These are phyloP conservation scores for Sanghuangporus weigelae DNA, from an alignment of 1,284 basidiomycete species.

Conservation along the genomic window DNA sequence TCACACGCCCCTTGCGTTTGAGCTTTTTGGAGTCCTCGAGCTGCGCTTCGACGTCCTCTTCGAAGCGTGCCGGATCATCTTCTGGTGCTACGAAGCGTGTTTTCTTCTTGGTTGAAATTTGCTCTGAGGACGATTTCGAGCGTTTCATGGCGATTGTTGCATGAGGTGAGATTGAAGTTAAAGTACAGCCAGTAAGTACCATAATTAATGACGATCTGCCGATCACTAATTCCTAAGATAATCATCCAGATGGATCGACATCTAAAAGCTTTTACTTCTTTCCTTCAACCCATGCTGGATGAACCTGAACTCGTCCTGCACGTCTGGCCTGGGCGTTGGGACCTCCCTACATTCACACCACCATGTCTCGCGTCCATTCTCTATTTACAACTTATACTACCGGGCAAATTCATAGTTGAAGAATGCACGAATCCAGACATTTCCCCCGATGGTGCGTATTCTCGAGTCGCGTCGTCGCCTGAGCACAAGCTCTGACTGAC, in stretches of 20 bases:
- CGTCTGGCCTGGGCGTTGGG: constrained; percentile 65
- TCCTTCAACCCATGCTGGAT: neutral
- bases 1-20: constrained; percentile 62
- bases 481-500: neutral
- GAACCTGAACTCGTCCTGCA: constrained; percentile 36
- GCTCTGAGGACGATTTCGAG: constrained; percentile 11
- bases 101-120: constrained; percentile 45
- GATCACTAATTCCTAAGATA: neutral
- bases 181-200: neutral
- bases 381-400: constrained; percentile 60
- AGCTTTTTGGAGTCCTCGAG: constrained; percentile 55
- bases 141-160: constrained; percentile 12
- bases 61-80: constrained; percentile 70
- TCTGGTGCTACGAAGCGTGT: constrained; percentile 76
- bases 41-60: constrained; percentile 65
- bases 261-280: too few relatives aligned
- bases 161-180: neutral
- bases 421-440: constrained; percentile 63
- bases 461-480: constrained; percentile 5
- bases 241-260: neutral
- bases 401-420: constrained; percentile 54
- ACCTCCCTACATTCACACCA: constrained; percentile 60
- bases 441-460: constrained; percentile 67
- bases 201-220: neutral
- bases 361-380: constrained; percentile 57